These are phyloP conservation scores for Beauveria varroae DNA, from an alignment of 2,329 filamentous ascomycete species.

Conservation along the genomic window DNA sequence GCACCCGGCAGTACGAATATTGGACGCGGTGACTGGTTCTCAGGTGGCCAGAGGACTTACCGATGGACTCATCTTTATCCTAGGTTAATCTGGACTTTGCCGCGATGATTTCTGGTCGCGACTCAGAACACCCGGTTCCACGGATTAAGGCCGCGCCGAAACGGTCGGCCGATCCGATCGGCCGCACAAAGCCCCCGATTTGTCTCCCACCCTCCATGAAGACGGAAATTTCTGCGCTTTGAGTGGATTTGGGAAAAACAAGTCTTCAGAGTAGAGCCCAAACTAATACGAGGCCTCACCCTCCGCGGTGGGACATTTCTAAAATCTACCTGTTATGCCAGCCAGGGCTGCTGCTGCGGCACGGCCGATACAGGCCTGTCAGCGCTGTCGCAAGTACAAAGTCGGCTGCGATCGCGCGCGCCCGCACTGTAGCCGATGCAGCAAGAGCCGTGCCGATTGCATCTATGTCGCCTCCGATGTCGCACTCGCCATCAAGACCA, in stretches of 20 bases:
- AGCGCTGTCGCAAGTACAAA: slow-evolving; percentile 10
- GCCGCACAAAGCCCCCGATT: not conserved
- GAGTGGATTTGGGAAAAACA: not conserved
- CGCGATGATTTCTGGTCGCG: too few relatives aligned
- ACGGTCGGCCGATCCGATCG: slow-evolving; percentile 8
- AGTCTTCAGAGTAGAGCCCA: not conserved
- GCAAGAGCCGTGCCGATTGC: not conserved
- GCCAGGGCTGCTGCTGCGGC: not conserved
- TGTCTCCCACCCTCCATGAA: too few relatives aligned
- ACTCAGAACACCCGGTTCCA: too few relatives aligned
- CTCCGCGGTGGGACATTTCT: not conserved
- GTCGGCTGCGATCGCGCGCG: slow-evolving; percentile 8
- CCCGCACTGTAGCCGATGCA: slow-evolving; percentile 7
- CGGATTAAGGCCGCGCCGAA: slow-evolving; percentile 1
- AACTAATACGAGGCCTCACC: not conserved
- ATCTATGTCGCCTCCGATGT: not conserved
- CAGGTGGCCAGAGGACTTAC: too few relatives aligned
- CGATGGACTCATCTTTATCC: not conserved
- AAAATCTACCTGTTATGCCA: not conserved
- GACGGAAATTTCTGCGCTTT: not conserved
- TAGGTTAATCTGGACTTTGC: not conserved
- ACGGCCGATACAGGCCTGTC: slow-evolving; percentile 7
- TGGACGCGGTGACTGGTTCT: too few relatives aligned
- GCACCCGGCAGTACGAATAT: not conserved
- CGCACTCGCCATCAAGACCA: not conserved